phyloP scores from a whole-genome alignment of 208 protist genomes.

The Leishmania arabica region DNA sequence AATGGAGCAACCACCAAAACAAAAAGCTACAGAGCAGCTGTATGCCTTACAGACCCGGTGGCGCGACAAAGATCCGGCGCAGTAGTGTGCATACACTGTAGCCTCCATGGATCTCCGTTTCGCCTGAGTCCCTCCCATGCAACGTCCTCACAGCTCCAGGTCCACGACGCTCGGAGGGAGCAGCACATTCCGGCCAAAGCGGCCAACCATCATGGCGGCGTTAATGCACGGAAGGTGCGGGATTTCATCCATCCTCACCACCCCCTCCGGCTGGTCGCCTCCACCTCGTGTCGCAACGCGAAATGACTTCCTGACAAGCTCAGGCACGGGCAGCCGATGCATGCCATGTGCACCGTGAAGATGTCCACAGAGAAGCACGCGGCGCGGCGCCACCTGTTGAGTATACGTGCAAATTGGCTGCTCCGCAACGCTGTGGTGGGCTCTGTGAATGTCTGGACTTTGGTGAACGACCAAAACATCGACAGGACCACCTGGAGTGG shows the following conservation, averaged over 20 bases:
- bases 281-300: slow-evolving; percentile 4
- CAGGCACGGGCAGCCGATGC: slow-evolving; percentile 38
- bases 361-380: slow-evolving; percentile 51
- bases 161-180: slow-evolving; percentile 53
- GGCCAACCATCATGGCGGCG: slow-evolving; percentile 45
- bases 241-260: slow-evolving; percentile 11
- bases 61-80: background rate
- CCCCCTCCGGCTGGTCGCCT: background rate
- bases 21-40: background rate
- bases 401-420: slow-evolving; percentile 44
- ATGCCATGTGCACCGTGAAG: slow-evolving; percentile 56
- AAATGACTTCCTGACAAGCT: slow-evolving; percentile 12
- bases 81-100: background rate
- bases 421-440: slow-evolving; percentile 15
- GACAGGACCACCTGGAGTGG: slow-evolving; percentile 32
- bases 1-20: background rate
- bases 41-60: background rate
- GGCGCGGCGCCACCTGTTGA: slow-evolving; percentile 41
- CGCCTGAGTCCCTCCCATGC: background rate
- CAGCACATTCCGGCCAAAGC: slow-evolving; percentile 5
- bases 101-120: background rate
- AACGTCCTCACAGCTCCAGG: slow-evolving; percentile 36
- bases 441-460: slow-evolving; percentile 24
- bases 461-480: slow-evolving; percentile 69
- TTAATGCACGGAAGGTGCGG: slow-evolving; percentile 58